Conservation (phyloP, 2,329 filamentous ascomycete species). For the Trichoderma atrobrunneum region DNA sequence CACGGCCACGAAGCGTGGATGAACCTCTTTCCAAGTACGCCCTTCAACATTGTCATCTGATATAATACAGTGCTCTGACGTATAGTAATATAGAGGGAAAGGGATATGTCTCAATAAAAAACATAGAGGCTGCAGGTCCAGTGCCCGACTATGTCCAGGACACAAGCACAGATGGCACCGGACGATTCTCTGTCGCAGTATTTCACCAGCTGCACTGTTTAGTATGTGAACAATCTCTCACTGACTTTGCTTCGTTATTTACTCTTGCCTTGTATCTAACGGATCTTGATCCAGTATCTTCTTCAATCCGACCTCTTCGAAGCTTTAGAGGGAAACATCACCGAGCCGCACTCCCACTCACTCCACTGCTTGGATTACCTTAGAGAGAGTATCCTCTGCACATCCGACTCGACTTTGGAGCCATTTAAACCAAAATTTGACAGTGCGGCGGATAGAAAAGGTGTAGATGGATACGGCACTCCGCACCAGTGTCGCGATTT, state of each 20-base stretch:
- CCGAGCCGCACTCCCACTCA: constrained; percentile 3
- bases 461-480: constrained; percentile 10
- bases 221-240: neutral
- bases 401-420: neutral
- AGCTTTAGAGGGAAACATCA: neutral
- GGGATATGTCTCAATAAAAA: constrained; percentile 12
- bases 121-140: constrained; percentile 8
- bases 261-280: neutral
- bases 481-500: constrained; percentile 10
- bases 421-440: constrained; percentile 5
- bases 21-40: constrained; percentile 12
- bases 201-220: constrained; percentile 9
- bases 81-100: neutral
- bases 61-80: neutral
- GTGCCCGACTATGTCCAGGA: constrained; percentile 4
- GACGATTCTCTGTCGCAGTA: constrained; percentile 7
- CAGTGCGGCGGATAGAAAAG: neutral
- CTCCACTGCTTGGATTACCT: constrained; percentile 11
- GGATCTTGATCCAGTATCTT: neutral
- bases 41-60: neutral
- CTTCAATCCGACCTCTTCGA: constrained; percentile 8
- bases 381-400: constrained; percentile 8
- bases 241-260: neutral
- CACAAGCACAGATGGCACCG: constrained; percentile 6
- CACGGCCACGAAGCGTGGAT: neutral